phyloP scores from a whole-genome alignment of 2,329 filamentous ascomycete genomes.

The Zymoseptoria pseudotritici region DNA sequence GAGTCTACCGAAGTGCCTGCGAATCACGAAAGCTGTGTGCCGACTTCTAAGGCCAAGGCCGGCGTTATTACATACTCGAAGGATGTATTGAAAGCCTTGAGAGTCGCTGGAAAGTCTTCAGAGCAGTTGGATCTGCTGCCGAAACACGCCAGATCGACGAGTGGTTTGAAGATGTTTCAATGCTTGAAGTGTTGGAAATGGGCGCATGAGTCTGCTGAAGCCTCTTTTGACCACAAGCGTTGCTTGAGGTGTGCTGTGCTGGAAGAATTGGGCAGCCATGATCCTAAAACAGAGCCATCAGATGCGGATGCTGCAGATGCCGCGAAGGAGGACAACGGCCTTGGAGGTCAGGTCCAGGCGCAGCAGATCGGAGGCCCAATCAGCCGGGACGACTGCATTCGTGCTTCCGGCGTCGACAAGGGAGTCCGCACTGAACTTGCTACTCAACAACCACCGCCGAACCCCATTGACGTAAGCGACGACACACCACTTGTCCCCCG shows the following conservation, averaged over 20 bases:
- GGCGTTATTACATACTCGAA: neutral
- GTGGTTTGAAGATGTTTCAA: neutral
- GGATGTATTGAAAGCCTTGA: neutral
- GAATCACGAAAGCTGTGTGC: neutral
- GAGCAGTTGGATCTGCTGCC: neutral
- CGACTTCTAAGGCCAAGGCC: neutral
- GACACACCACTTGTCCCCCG: neutral
- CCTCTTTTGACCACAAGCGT: neutral
- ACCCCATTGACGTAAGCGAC: neutral
- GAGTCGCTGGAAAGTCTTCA: neutral
- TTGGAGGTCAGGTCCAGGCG: neutral
- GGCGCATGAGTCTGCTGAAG: neutral
- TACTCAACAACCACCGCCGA: neutral
- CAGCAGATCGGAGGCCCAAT: neutral
- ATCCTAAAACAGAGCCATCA: neutral
- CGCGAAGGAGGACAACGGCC: neutral
- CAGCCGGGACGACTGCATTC: neutral
- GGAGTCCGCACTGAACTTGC: neutral
- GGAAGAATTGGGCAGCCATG: neutral
- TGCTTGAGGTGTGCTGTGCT: neutral
- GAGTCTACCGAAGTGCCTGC: neutral
- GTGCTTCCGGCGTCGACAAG: neutral
- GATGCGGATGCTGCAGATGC: neutral
- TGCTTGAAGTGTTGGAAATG: neutral
- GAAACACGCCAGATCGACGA: neutral